Conservation (phyloP, 2,329 filamentous ascomycete genomes). For the Colletotrichum zoysiae region DNA sequence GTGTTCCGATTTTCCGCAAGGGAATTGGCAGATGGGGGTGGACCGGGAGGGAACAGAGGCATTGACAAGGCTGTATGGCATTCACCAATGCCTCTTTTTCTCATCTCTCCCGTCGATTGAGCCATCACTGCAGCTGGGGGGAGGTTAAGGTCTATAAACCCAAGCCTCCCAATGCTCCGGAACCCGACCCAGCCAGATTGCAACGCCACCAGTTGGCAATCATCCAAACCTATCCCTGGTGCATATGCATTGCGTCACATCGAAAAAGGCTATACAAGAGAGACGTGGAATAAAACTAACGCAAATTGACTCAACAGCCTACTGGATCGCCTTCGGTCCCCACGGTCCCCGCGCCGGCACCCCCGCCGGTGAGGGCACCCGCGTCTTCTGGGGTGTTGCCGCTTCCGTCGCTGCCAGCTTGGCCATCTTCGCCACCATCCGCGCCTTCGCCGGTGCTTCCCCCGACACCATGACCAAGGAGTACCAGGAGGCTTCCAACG, state of each 20-base stretch:
- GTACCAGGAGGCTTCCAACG: conserved; percentile 95
- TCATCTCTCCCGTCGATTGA: conserved; percentile 13
- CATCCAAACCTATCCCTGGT: conserved; percentile 26
- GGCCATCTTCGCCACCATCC: conserved; percentile 78
- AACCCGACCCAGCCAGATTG: conserved; percentile 17
- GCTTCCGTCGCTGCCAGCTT: conserved; percentile 76
- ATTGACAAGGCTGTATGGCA: neutral
- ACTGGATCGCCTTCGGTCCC: conserved; percentile 98
- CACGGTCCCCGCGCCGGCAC: conserved; percentile 89
- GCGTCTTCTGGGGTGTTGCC: conserved; percentile 79
- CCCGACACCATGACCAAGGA: conserved; percentile 96
- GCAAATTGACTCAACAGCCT: conserved; percentile 73
- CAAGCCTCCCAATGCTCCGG: neutral
- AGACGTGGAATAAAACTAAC: conserved; percentile 50
- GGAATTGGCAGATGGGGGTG: conserved; percentile 4
- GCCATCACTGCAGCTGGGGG: neutral
- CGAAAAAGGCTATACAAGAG: neutral
- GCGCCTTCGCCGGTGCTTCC: conserved; percentile 76
- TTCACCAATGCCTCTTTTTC: conserved; percentile 4
- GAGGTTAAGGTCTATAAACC: conserved; percentile 12
- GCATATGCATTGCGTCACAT: conserved; percentile 39
- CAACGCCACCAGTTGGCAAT: conserved; percentile 23
- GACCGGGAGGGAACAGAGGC: neutral
- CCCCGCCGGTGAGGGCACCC: conserved; percentile 87
- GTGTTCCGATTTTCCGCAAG: conserved; percentile 26